phyloP scores from a whole-genome alignment of 148 eudicot species.

The Silene conica region DNA sequence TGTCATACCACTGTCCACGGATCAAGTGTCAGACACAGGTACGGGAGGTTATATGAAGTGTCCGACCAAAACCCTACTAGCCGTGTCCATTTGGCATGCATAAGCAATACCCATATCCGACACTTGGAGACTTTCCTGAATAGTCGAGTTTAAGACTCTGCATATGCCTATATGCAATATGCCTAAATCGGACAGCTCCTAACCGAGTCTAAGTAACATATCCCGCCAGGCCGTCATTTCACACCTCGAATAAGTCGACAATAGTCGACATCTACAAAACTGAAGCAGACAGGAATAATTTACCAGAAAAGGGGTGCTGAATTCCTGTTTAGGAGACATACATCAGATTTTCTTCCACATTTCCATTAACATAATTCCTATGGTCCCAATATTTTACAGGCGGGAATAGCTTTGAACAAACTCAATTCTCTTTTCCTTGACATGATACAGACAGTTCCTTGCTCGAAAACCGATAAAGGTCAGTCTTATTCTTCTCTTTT shows the following conservation, averaged over 20 bases:
- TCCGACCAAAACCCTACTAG: neutral
- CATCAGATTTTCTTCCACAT: conserved; percentile 23
- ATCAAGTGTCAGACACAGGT: too few species aligned
- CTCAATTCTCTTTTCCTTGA: conserved; percentile 33
- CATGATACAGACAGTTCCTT: conserved; percentile 53
- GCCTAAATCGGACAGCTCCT: too few species aligned
- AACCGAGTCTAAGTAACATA: too few species aligned
- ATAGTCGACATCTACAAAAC: neutral
- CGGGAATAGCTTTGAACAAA: conserved; percentile 37
- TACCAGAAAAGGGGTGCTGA: neutral
- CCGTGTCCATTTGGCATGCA: neutral
- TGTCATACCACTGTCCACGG: too few species aligned
- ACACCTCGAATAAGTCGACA: neutral
- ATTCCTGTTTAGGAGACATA: conserved; percentile 20
- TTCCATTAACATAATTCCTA: conserved; percentile 21
- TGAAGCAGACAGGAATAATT: neutral
- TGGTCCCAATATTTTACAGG: conserved; percentile 49
- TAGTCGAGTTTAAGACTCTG: neutral
- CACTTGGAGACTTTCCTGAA: too few species aligned
- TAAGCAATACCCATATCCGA: too few species aligned
- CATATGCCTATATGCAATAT: neutral
- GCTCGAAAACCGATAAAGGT: conserved; percentile 56
- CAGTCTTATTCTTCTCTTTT: conserved; percentile 24
- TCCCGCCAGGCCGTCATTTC: neutral
- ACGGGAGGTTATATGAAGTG: too few species aligned